Evolutionary conservation across 176 grass and related monocot genomes (phyloP).

Genomic region (Poa annua): DNA sequence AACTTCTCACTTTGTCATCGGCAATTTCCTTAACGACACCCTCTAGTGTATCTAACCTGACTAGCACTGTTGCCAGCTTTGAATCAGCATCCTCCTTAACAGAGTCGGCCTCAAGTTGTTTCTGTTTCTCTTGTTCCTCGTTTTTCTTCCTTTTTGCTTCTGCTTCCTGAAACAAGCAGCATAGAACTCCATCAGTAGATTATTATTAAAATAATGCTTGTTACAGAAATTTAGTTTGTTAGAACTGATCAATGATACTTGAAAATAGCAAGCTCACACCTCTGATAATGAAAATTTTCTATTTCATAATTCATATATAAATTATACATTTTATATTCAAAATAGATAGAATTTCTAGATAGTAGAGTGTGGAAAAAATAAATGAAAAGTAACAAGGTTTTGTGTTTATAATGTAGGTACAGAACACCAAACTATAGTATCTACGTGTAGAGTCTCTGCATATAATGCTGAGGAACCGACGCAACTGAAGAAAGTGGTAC

Average conservation of each 20-base stretch:
- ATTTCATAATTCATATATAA: background rate
- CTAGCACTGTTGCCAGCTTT: slow-evolving; percentile 62
- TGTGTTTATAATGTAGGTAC: background rate
- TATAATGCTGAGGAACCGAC: background rate
- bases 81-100: slow-evolving; percentile 59
- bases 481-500: slow-evolving; percentile 2
- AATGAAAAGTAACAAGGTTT: background rate
- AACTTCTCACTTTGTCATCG: slow-evolving; percentile 57
- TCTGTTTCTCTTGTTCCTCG: slow-evolving; percentile 64
- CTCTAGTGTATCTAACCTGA: slow-evolving; percentile 76
- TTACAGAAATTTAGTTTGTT: background rate
- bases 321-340: slow-evolving; percentile 10
- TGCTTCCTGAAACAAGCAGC: slow-evolving; percentile 61
- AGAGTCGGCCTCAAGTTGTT: slow-evolving; percentile 63
- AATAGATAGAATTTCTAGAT: background rate
- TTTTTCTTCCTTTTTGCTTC: slow-evolving; percentile 70
- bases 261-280: background rate
- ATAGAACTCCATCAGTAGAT: slow-evolving; percentile 26
- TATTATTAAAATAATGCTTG: background rate
- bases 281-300: background rate
- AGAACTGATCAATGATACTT: background rate
- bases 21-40: slow-evolving; percentile 68
- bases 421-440: slow-evolving; percentile 18
- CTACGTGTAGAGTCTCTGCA: background rate
- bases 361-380: background rate